Evolutionary conservation across 345 rosid species (phyloP).

Genomic region (Kandelia obovata): DNA sequence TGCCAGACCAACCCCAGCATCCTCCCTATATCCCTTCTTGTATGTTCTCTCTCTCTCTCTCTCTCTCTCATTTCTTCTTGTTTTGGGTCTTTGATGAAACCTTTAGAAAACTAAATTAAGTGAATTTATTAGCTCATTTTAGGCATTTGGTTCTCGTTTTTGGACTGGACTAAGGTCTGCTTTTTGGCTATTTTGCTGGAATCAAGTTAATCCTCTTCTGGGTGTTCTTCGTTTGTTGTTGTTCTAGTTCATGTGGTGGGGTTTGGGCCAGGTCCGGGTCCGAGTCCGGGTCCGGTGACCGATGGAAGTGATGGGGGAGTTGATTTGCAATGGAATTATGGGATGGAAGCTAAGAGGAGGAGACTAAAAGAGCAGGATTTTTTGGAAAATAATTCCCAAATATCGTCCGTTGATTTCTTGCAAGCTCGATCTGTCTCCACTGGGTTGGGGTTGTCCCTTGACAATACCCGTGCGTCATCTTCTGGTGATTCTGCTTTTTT

Average conservation of each 20-base stretch:
- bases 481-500: constrained; percentile 61
- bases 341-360: constrained; percentile 53
- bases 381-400: constrained; percentile 65
- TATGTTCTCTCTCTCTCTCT: constrained; percentile 25
- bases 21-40: constrained; percentile 86
- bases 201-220: no score
- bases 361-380: constrained; percentile 66
- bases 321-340: constrained; percentile 60
- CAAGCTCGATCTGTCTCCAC: constrained; percentile 71
- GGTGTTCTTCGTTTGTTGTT: not conserved
- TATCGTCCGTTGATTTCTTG: constrained; percentile 69
- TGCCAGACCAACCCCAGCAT: constrained; percentile 68
- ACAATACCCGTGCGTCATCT: constrained; percentile 53
- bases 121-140: no score
- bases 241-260: constrained; percentile 72
- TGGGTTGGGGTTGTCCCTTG: constrained; percentile 77
- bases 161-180: not conserved
- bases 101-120: not conserved
- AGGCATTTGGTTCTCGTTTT: not conserved
- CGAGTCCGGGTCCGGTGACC: constrained; percentile 29
- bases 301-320: constrained; percentile 51
- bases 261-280: constrained; percentile 40
- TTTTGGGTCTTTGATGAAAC: no score
- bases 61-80: not conserved
- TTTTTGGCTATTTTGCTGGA: not conserved